Conservation (phyloP, 768 basidiomycete genomes). For the Phylloporus scabripes region DNA sequence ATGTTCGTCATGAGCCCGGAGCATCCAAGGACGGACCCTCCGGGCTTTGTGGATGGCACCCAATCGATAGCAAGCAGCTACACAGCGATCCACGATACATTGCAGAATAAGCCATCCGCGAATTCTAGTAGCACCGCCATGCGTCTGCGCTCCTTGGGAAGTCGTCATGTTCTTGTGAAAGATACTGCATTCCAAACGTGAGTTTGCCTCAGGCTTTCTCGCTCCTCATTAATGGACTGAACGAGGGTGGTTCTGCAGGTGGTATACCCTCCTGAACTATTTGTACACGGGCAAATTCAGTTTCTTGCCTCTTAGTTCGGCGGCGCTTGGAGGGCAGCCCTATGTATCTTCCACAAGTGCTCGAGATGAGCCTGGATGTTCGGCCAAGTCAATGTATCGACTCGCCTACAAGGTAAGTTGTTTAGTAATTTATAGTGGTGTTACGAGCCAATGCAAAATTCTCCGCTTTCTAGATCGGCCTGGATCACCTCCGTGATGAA, state of each 20-base stretch:
- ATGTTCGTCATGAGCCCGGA: conserved; percentile 15
- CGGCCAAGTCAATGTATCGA: conserved; percentile 42
- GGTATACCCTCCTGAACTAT: conserved; percentile 36
- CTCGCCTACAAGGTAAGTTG: conserved; percentile 34
- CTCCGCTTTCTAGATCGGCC: conserved; percentile 12
- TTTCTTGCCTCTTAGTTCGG: conserved; percentile 31
- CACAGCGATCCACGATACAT: neutral
- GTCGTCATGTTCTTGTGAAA: conserved; percentile 19
- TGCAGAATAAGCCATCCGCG: neutral
- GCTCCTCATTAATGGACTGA: neutral
- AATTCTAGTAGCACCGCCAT: neutral
- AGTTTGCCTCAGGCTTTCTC: neutral
- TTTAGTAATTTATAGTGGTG: neutral
- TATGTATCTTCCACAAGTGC: neutral
- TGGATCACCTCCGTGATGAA: conserved; percentile 12
- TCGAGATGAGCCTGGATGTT: conserved; percentile 23
- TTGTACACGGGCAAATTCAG: conserved; percentile 33
- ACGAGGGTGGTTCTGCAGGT: conserved; percentile 17
- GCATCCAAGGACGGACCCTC: conserved; percentile 2
- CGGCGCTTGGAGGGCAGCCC: neutral
- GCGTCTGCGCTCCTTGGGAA: neutral
- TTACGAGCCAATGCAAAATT: neutral
- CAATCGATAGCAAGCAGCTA: neutral
- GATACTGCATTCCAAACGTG: conserved; percentile 26
- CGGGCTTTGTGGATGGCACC: neutral